phyloP scores from a whole-genome alignment of 2,329 filamentous ascomycete species.

The Diatrype stigma region DNA sequence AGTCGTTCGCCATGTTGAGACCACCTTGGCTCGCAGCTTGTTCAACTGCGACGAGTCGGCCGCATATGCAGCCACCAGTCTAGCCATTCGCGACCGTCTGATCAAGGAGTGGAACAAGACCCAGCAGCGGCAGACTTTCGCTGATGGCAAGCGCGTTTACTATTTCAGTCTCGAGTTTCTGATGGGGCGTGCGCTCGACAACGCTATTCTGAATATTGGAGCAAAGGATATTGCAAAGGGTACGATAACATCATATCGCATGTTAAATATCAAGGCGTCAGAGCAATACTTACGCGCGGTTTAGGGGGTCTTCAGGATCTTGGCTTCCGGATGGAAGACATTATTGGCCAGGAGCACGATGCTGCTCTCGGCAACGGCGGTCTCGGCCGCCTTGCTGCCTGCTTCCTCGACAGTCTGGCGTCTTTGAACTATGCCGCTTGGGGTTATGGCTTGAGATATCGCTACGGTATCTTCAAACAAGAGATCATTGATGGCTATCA shows the following conservation, averaged over 20 bases:
- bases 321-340: conserved; percentile 94
- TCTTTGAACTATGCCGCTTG: conserved; percentile 94
- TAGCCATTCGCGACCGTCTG: conserved; percentile 89
- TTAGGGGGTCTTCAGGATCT: conserved; percentile 80
- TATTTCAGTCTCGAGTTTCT: conserved; percentile 96
- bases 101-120: conserved; percentile 98
- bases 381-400: conserved; percentile 88
- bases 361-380: conserved; percentile 95
- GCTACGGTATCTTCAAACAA: conserved; percentile 99
- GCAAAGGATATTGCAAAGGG: conserved; percentile 80
- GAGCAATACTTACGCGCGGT: conserved; percentile 9
- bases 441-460: conserved; percentile 94
- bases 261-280: neutral
- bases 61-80: conserved; percentile 83
- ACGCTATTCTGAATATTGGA: conserved; percentile 95
- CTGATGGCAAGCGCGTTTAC: conserved; percentile 90
- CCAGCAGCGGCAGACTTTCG: conserved; percentile 89
- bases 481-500: conserved; percentile 98
- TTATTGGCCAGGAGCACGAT: conserved; percentile 92
- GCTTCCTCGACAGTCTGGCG: conserved; percentile 93
- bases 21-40: conserved; percentile 88
- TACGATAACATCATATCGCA: conserved; percentile 36
- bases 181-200: conserved; percentile 95
- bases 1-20: conserved; percentile 91
- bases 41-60: conserved; percentile 98